These are phyloP conservation scores for Gaeumannomyces sp. DNA, from an alignment of 2,329 filamentous ascomycete species.

Conservation along the genomic window DNA sequence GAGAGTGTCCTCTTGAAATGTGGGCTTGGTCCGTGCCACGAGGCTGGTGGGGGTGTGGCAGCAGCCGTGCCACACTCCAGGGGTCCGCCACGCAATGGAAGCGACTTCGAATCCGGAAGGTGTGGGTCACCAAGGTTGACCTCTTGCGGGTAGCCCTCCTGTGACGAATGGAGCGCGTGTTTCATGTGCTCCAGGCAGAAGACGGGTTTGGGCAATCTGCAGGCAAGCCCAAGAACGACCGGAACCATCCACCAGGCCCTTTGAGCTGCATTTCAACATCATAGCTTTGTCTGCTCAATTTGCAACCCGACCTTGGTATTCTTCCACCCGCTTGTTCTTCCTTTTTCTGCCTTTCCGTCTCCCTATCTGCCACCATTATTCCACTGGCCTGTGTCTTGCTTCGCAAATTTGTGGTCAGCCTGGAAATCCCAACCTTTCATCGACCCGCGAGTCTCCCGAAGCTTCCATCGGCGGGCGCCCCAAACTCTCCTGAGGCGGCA, in stretches of 20 bases:
- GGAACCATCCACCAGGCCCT: no score
- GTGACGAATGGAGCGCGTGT: not conserved
- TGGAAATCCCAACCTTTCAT: not conserved
- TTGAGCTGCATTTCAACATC: not conserved
- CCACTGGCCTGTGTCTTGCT: not conserved
- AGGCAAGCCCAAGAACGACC: not conserved
- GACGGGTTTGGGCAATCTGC: not conserved
- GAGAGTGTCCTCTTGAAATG: conserved; percentile 16
- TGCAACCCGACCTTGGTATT: not conserved
- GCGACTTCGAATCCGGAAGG: not conserved
- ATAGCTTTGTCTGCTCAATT: not conserved
- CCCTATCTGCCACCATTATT: no score
- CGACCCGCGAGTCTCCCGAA: not conserved
- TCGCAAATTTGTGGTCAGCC: not conserved
- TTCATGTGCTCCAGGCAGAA: not conserved
- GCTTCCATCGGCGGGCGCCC: not conserved
- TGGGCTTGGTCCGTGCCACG: conserved; percentile 16
- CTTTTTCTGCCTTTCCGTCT: not conserved
- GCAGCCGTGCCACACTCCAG: not conserved
- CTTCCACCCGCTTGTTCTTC: not conserved
- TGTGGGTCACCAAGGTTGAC: not conserved
- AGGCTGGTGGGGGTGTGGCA: not conserved
- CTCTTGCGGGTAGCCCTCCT: no score
- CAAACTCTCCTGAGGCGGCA: not conserved
- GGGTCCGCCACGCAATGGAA: no score